Evolutionary conservation across 352 stramenopile genomes (phyloP), one percentile per base, ranked within the genome.

Genomic region (Pythium monospermum): DNA sequence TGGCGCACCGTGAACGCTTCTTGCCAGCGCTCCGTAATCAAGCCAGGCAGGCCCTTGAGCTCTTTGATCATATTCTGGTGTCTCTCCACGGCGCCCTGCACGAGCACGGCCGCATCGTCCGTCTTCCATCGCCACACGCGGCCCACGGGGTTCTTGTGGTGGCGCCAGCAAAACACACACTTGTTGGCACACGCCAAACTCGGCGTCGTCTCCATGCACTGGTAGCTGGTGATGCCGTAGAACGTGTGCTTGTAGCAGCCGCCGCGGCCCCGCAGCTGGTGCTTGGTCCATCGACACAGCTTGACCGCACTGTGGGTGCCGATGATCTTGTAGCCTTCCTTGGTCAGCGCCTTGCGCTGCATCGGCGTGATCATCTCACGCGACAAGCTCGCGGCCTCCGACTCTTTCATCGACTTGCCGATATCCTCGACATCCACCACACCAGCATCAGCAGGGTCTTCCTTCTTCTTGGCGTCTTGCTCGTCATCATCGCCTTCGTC

Each of bases 161-260:
- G 96, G 61, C 96, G 81, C 96, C 96, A 99, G 73, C 96, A 98
- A 70, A 99, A 99, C 7, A 96, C 84, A 50, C 96, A 99, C 73
- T 98, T 99, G 74, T 99, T 99, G 21, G 96, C 96, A 69, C 96
- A 99, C 15, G 96, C 96, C 7, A 99, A 61, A 61, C 83, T 97
- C 8, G 96, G 95, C 18, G 96, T 99, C 15, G 93, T 96, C 75
- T 99, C 96, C 96, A 99, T 99, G 66, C 96, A 99, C 74, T 99
- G 94, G 64, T 98, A 98, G 45, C 80, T 97, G 28, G 94, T 99
- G 58, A 99, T 99, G n/a, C 96, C 96, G 65, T 99, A 99, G 68
- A 98, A 98, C 16, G 94, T 98, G 64, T 99, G 96, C 69, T 99
- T 99, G 81, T 99, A 99, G 70, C 96, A 99, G 16, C 95, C 96